Evolutionary conservation across 2,329 filamentous ascomycete genomes (phyloP), one percentile per base, ranked within the genome.

Genomic region (Calonectria leucothoes): DNA sequence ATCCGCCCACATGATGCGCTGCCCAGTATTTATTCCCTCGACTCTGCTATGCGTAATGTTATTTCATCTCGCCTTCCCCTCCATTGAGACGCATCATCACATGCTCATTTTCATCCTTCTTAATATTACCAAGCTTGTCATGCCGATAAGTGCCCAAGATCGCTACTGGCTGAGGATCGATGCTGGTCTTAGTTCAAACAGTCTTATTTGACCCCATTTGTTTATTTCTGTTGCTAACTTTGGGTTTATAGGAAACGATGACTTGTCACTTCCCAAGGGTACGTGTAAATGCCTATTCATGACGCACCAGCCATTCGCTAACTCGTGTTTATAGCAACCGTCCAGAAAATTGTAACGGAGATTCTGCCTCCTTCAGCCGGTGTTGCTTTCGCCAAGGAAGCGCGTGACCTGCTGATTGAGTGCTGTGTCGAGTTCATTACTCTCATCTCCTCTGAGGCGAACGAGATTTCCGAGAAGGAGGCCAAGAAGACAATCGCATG

Each of bases 361-460:
- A 98, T 99, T 81, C 90, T 99, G 1, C 93, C 95, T 2, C 87
- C 93, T 0, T 91, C 93, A 63, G 86, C 84, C 17, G 95, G 95
- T 65, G 91, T 98, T 75, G 93, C 94, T 2, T 98, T 98, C 83
- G 95, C 96, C 52, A 98, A 98, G 84, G 97, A 99, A 81, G 96
- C 96, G 15, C 93, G 97, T 73, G 97, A 99, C 82, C 89, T 98
- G 3, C 89, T 99, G 66, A 99, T 99, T 81, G 97, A 98, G 87
- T 98, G 97, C 87, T 99, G 97, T 82, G 96, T 99, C 81, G 97
- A 99, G 85, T 99, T 99, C 85, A 98, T 99, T 85, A 98, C 97
- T 23, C 91, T 99, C 81, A 94, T 99, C 79, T 98, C 96, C n/a
- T 98, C 95, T 61, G 96, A 99, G 87, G 97, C 97, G 75, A 99